Evolutionary conservation across 768 basidiomycete species (phyloP).

Genomic region (Lactifluus echinatus): DNA sequence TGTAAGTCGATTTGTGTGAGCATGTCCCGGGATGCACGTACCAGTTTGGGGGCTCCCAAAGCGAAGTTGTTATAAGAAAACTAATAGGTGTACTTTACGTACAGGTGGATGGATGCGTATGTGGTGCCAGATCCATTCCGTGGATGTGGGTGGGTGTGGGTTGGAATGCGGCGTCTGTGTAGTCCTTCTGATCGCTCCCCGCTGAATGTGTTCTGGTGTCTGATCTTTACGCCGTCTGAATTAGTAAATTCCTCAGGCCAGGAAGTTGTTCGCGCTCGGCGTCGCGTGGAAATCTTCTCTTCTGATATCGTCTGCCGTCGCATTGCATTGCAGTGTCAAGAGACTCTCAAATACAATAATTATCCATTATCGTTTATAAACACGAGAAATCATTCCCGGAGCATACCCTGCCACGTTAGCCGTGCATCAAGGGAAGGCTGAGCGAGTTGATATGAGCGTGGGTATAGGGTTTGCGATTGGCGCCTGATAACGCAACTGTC

Average conservation of each 20-base stretch:
- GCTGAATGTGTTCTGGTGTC: too few relatives aligned
- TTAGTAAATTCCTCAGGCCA: background rate
- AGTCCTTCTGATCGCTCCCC: background rate
- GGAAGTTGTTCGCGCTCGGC: background rate
- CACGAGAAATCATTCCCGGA: background rate
- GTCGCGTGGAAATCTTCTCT: background rate
- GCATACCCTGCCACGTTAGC: background rate
- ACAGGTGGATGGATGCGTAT: background rate
- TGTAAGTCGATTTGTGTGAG: background rate
- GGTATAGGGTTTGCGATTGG: background rate
- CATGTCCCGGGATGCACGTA: background rate
- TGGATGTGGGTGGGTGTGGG: background rate
- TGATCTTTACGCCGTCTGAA: background rate
- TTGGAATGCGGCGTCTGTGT: background rate
- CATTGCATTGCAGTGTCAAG: too few relatives aligned
- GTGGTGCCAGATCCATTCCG: background rate
- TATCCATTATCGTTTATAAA: background rate
- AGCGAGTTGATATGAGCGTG: background rate
- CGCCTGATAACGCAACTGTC: conserved; percentile 1
- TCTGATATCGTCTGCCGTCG: background rate
- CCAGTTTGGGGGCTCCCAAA: background rate
- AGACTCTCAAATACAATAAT: background rate
- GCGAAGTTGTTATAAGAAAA: too few relatives aligned
- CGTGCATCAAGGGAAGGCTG: background rate
- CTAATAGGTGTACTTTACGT: too few relatives aligned